Conservation (phyloP, 2,329 filamentous ascomycete genomes). For the Aspergillus fischeri region DNA sequence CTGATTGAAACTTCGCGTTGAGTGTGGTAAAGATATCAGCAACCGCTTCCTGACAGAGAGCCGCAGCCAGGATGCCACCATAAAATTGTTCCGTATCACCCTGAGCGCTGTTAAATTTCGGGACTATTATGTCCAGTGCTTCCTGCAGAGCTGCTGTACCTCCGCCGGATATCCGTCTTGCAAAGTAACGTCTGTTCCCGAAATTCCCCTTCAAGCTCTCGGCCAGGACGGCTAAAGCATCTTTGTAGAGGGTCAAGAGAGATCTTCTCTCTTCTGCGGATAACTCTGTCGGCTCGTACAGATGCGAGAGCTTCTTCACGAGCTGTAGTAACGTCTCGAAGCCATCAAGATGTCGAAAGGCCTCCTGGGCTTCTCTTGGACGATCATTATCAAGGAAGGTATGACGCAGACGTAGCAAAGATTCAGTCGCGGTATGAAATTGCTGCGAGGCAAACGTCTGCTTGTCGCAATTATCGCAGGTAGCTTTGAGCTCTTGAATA, state of each 20-base stretch:
- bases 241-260: slow-evolving; percentile 64
- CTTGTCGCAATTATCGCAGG: slow-evolving; percentile 28
- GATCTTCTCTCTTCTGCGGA: slow-evolving; percentile 59
- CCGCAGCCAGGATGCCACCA: slow-evolving; percentile 75
- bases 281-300: slow-evolving; percentile 63
- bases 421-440: slow-evolving; percentile 47
- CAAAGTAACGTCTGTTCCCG: slow-evolving; percentile 86
- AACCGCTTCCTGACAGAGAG: slow-evolving; percentile 71
- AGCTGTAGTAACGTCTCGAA: slow-evolving; percentile 71
- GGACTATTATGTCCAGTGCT: slow-evolving; percentile 62
- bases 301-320: slow-evolving; percentile 67
- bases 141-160: slow-evolving; percentile 77
- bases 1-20: slow-evolving; percentile 25
- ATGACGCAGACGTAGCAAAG: slow-evolving; percentile 64
- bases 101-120: slow-evolving; percentile 43
- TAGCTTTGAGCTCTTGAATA: slow-evolving; percentile 34
- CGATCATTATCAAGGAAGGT: slow-evolving; percentile 52
- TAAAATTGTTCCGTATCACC: slow-evolving; percentile 73
- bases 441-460: slow-evolving; percentile 28
- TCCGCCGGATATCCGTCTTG: slow-evolving; percentile 66
- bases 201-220: slow-evolving; percentile 72
- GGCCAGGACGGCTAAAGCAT: slow-evolving; percentile 59
- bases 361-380: slow-evolving; percentile 61
- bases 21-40: slow-evolving; percentile 59
- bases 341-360: slow-evolving; percentile 75